Base-by-base conservation (phyloP, 164 flowering plant species). In the Stephania japonica region DNA sequence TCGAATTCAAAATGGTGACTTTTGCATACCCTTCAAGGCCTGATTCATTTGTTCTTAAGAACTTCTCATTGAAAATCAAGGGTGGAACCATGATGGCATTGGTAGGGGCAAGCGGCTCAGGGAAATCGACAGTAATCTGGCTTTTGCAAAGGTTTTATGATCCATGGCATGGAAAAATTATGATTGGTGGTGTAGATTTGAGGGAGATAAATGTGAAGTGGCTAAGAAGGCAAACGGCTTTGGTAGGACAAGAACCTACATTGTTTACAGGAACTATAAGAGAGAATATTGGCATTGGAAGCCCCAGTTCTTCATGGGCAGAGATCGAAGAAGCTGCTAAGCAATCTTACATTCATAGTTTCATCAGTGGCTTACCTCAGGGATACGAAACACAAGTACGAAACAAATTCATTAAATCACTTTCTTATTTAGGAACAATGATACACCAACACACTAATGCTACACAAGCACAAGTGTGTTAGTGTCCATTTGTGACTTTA, bases 241-340 rank as follows among this genome's bases (percentile, higher is more conserved):
- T 89, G 83, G 97, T 91, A 69, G 82, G 93, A 26, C 97, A 91
- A 78, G 94, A 91, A 82, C 97, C 94, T 19, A 87, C 92, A 11
- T 64, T 91, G 62, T 91, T 91, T 81, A 84, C 86, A 19, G 91
- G 92, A 14, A 89, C 73, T 44, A 88, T 91, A 47, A 77, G 91
- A 71, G 93, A 91, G 25, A 89, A 89, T 59, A 91, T 91, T 72
- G 85, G 86, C 49, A 84, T 89, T 81, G 97, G 93, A 24, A 78
- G 85, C 66, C 85, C 78, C 13, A 76, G 82, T 65, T 92, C 97
- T 64, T 81, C 97, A 42, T 85, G 89, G 91, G 44, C 83, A 23
- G 94, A 89, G 82, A 85, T 91, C 69, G 97, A 89, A 82, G 88
- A 85, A 63, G 91, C 92, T 78, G 92, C 97, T 16, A 81, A 82